Conservation (phyloP, 2,329 filamentous ascomycete genomes). For the Pestalotiopsis sp. region DNA sequence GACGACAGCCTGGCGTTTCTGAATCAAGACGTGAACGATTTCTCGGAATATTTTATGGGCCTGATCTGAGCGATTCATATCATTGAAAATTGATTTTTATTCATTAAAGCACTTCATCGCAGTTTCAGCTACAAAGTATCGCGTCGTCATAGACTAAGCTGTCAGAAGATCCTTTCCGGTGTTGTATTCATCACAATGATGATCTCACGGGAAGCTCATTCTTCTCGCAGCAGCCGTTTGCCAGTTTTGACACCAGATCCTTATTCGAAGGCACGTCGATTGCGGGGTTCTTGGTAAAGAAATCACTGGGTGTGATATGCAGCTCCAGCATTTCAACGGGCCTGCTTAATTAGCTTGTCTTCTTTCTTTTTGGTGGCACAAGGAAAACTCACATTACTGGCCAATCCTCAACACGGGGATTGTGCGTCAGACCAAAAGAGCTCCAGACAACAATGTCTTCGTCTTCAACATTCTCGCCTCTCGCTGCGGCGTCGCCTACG, state of each 20-base stretch:
- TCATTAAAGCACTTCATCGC: background rate
- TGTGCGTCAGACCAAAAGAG: slow-evolving; percentile 51
- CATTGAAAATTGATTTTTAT: background rate
- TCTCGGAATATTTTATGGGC: slow-evolving; percentile 6
- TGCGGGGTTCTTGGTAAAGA: slow-evolving; percentile 25
- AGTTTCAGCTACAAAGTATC: background rate
- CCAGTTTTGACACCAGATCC: slow-evolving; percentile 9
- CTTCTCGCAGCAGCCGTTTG: slow-evolving; percentile 4
- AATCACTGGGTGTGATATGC: slow-evolving; percentile 24
- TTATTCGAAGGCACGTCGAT: slow-evolving; percentile 22
- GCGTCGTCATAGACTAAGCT: background rate
- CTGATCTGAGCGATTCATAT: background rate
- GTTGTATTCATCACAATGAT: background rate
- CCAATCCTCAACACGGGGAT: slow-evolving; percentile 51
- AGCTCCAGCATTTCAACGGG: slow-evolving; percentile 25
- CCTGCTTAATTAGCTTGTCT: slow-evolving; percentile 11
- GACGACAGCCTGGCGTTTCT: background rate
- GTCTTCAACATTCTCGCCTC: slow-evolving; percentile 51
- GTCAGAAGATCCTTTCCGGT: background rate
- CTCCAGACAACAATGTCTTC: slow-evolving; percentile 52
- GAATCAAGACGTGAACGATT: background rate
- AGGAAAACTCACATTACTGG: slow-evolving; percentile 52
- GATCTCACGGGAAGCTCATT: background rate
- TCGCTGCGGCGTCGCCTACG: slow-evolving; percentile 23
- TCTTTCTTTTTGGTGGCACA: slow-evolving; percentile 30